phyloP scores from a whole-genome alignment of 2,329 filamentous ascomycete genomes.

The Nemania diffusa region DNA sequence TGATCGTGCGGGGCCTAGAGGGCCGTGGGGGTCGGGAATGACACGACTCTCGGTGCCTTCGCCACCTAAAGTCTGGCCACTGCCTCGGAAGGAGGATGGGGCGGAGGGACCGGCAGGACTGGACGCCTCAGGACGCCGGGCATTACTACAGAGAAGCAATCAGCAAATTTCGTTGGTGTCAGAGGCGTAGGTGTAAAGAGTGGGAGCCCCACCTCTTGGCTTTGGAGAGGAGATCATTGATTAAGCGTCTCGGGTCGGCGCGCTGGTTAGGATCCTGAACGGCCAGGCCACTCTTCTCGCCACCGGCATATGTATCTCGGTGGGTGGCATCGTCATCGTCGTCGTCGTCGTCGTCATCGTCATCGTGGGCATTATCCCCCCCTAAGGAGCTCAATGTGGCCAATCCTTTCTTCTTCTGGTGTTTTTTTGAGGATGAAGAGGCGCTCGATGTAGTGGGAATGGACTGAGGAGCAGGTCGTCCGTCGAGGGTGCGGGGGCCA shows the following conservation, averaged over 20 bases:
- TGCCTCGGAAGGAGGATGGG: constrained; percentile 70
- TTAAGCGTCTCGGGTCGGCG: constrained; percentile 65
- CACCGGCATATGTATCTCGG: constrained; percentile 81
- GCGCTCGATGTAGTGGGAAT: constrained; percentile 47
- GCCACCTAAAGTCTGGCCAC: constrained; percentile 80
- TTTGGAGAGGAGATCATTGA: constrained; percentile 72
- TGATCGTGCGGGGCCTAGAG: constrained; percentile 46
- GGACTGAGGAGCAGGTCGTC: constrained; percentile 64
- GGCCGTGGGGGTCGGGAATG: constrained; percentile 69
- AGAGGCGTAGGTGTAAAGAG: not conserved
- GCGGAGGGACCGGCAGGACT: constrained; percentile 62
- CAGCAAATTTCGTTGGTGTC: constrained; percentile 14
- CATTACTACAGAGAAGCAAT: constrained; percentile 61
- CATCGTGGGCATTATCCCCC: constrained; percentile 61
- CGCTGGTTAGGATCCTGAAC: constrained; percentile 70
- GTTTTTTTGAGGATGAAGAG: constrained; percentile 54
- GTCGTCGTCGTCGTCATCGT: constrained; percentile 67
- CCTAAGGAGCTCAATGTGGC: constrained; percentile 68
- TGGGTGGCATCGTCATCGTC: constrained; percentile 65
- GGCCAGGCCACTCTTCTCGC: constrained; percentile 81
- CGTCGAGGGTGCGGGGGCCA: constrained; percentile 71
- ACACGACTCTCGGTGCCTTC: constrained; percentile 77
- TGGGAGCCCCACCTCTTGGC: constrained; percentile 65
- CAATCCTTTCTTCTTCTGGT: constrained; percentile 68
- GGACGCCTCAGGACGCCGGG: constrained; percentile 64